These are phyloP conservation scores for Iris macrosiphon DNA, from an alignment of 106 monocot species.

Conservation along the genomic window DNA sequence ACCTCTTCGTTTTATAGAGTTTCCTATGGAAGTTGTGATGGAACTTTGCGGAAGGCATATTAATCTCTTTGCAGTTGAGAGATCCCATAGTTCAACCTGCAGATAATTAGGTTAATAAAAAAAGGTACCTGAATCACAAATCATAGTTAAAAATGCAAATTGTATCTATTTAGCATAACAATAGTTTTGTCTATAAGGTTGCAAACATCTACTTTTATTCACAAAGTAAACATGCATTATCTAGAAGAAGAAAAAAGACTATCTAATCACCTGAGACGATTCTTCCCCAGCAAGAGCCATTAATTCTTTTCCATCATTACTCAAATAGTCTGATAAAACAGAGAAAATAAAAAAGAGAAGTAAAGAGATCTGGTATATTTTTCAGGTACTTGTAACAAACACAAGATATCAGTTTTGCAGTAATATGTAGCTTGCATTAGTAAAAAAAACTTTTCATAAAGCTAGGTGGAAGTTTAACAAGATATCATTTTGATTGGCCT, in stretches of 20 bases:
- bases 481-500: too few species aligned
- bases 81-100: conserved; percentile 91
- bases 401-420: too few species aligned
- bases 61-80: conserved; percentile 39
- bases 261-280: conserved; percentile 46
- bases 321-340: conserved; percentile 10
- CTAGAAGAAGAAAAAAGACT: neutral
- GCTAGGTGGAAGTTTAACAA: too few species aligned
- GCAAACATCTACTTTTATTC: neutral
- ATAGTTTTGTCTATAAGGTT: neutral
- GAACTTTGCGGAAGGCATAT: conserved; percentile 41
- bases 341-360: too few species aligned
- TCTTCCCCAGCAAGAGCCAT: conserved; percentile 84
- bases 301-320: conserved; percentile 15
- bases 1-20: conserved; percentile 53
- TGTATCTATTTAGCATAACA: neutral
- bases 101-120: conserved; percentile 1
- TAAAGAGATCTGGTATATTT: too few species aligned
- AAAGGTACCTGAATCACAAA: conserved; percentile 4
- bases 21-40: conserved; percentile 9
- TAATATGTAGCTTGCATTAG: too few species aligned
- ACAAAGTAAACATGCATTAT: neutral
- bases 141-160: neutral
- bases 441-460: too few species aligned
- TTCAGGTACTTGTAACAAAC: too few species aligned